Evolutionary conservation across 225 moss, liverwort and hornwort genomes (phyloP).

Genomic region (Asterella californica): DNA sequence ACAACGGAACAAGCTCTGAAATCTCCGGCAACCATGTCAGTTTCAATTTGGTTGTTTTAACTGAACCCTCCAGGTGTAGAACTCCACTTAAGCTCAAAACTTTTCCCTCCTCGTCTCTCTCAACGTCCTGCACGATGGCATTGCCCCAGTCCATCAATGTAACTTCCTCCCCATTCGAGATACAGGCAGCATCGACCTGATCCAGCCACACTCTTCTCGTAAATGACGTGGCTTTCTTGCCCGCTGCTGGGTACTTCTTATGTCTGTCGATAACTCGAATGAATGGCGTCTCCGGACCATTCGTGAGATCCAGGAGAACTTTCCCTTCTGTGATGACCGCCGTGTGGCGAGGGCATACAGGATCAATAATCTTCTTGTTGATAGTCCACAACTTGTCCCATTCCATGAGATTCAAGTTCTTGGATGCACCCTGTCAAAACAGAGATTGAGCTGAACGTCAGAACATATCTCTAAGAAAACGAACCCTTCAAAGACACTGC

Average conservation of each 20-base stretch:
- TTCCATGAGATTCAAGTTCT: constrained; percentile 88
- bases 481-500: background rate
- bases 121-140: constrained; percentile 55
- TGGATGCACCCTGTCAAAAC: constrained; percentile 64
- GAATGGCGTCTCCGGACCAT: constrained; percentile 61
- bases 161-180: constrained; percentile 71
- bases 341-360: constrained; percentile 70
- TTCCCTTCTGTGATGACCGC: constrained; percentile 63
- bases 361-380: constrained; percentile 83
- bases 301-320: constrained; percentile 58
- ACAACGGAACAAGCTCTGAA: constrained; percentile 60
- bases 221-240: constrained; percentile 72
- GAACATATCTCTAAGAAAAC: background rate
- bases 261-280: constrained; percentile 58
- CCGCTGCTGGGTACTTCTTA: constrained; percentile 68
- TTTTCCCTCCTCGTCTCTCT: constrained; percentile 51
- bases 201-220: constrained; percentile 72
- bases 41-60: constrained; percentile 72
- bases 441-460: background rate
- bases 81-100: constrained; percentile 61
- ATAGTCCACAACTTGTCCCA: constrained; percentile 95
- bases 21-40: constrained; percentile 76
- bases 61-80: constrained; percentile 70
- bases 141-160: constrained; percentile 92
- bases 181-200: constrained; percentile 53